Conservation (phyloP, 495 filamentous ascomycete species). For the Antarctomyces pellizariae region DNA sequence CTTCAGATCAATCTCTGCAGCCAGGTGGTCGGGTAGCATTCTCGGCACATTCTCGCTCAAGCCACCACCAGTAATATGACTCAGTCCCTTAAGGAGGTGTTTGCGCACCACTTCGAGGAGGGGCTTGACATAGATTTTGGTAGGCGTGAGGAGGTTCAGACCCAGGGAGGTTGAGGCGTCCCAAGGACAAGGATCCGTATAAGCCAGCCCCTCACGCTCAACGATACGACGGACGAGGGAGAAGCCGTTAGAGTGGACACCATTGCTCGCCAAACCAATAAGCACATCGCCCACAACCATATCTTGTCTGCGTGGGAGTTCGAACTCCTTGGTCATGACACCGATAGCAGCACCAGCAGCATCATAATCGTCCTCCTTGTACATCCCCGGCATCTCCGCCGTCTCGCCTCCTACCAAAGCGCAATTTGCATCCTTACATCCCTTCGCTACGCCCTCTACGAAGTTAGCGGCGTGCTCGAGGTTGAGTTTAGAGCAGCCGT, state of each 20-base stretch:
- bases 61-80: conserved; percentile 91
- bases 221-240: conserved; percentile 79
- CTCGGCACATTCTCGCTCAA: conserved; percentile 80
- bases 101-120: conserved; percentile 37
- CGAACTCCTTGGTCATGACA: conserved; percentile 39
- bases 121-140: conserved; percentile 57
- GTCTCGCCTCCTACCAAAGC: conserved; percentile 92
- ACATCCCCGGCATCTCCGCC: conserved; percentile 92
- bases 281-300: conserved; percentile 72
- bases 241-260: conserved; percentile 87
- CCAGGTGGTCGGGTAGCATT: conserved; percentile 57
- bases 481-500: conserved; percentile 68
- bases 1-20: conserved; percentile 51
- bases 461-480: conserved; percentile 54
- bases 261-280: conserved; percentile 59
- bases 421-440: conserved; percentile 60
- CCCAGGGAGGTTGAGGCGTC: conserved; percentile 31
- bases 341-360: conserved; percentile 75
- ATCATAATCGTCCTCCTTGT: conserved; percentile 64
- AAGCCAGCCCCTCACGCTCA: conserved; percentile 40
- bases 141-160: conserved; percentile 52
- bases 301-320: conserved; percentile 47
- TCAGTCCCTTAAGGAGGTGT: conserved; percentile 56
- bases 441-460: conserved; percentile 65
- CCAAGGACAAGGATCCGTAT: conserved; percentile 56